These are phyloP conservation scores for Fusarium stilboides DNA, from an alignment of 2,329 filamentous ascomycete species.

Conservation along the genomic window DNA sequence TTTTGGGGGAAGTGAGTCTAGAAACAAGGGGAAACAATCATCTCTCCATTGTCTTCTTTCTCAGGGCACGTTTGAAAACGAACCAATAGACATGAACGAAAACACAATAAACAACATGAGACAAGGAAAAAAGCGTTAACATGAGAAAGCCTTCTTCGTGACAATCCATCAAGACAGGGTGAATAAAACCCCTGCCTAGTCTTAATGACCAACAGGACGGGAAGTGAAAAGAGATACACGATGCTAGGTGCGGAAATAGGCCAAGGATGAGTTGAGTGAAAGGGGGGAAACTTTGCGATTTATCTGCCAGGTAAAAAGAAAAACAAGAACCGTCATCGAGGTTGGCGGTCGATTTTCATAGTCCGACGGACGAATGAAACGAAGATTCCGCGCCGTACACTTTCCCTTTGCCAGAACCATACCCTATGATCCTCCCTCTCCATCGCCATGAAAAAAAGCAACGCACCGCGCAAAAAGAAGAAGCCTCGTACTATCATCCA, in stretches of 20 bases:
- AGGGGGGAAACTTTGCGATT: slow-evolving; percentile 49
- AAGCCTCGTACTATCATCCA: slow-evolving; percentile 55
- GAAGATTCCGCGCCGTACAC: slow-evolving; percentile 57
- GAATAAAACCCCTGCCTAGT: slow-evolving; percentile 27
- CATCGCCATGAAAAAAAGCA: slow-evolving; percentile 54
- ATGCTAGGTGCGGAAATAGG: slow-evolving; percentile 38
- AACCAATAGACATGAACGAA: slow-evolving; percentile 43
- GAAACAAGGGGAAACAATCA: slow-evolving; percentile 32
- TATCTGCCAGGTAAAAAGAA: slow-evolving; percentile 50
- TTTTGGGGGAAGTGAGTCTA: slow-evolving; percentile 24
- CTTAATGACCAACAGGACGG: slow-evolving; percentile 41
- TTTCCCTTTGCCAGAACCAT: slow-evolving; percentile 56
- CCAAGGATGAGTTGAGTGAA: slow-evolving; percentile 38
- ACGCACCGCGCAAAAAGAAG: slow-evolving; percentile 55
- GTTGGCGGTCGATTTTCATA: slow-evolving; percentile 43
- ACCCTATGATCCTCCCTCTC: slow-evolving; percentile 57
- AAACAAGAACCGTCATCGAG: slow-evolving; percentile 46
- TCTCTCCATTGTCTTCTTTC: slow-evolving; percentile 35
- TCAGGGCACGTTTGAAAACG: slow-evolving; percentile 28
- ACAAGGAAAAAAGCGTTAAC: slow-evolving; percentile 38
- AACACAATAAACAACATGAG: slow-evolving; percentile 44
- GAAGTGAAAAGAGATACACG: slow-evolving; percentile 42
- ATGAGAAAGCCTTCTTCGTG: slow-evolving; percentile 52
- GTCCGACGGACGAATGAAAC: slow-evolving; percentile 51
- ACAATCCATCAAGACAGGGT: slow-evolving; percentile 47